Evolutionary conservation across 1,284 basidiomycete species (phyloP).

Genomic region (Cutaneotrichosporon dermatis): DNA sequence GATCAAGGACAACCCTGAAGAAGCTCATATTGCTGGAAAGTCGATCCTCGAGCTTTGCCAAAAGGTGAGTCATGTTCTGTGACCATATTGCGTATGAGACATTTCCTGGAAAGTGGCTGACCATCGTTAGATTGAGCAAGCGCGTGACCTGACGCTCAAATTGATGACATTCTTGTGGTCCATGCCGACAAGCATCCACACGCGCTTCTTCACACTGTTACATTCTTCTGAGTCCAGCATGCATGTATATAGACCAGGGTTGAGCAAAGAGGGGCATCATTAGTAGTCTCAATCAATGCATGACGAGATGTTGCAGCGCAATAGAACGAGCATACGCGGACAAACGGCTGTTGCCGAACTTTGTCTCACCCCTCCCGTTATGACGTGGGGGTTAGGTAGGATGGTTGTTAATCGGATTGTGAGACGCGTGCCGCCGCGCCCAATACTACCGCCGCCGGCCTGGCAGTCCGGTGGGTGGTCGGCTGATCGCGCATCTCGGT

Average conservation of each 20-base stretch:
- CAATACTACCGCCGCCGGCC: too few relatives aligned
- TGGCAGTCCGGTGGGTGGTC: too few relatives aligned
- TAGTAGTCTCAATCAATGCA: neutral
- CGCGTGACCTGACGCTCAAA: conserved; percentile 87
- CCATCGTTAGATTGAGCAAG: conserved; percentile 69
- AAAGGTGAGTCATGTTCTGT: conserved; percentile 58
- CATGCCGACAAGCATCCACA: conserved; percentile 91
- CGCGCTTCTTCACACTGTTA: conserved; percentile 82
- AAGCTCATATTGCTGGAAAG: conserved; percentile 89
- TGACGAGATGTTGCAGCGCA: too few relatives aligned
- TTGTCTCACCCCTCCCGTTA: too few relatives aligned
- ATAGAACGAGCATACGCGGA: too few relatives aligned
- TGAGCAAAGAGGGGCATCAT: neutral
- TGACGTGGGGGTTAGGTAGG: too few relatives aligned
- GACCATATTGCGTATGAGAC: too few relatives aligned
- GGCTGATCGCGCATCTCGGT: too few relatives aligned
- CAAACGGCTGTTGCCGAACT: too few relatives aligned
- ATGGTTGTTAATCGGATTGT: too few relatives aligned
- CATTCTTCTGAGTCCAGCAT: conserved; percentile 61
- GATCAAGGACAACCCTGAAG: conserved; percentile 99
- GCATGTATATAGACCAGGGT: neutral
- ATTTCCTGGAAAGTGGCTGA: neutral
- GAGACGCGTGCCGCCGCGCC: too few relatives aligned
- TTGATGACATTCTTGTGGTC: conserved; percentile 72
- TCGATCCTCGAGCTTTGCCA: conserved; percentile 91